These are phyloP conservation scores for Domatiomyces globalis DNA, from an alignment of 2,329 filamentous ascomycete species.

Conservation along the genomic window DNA sequence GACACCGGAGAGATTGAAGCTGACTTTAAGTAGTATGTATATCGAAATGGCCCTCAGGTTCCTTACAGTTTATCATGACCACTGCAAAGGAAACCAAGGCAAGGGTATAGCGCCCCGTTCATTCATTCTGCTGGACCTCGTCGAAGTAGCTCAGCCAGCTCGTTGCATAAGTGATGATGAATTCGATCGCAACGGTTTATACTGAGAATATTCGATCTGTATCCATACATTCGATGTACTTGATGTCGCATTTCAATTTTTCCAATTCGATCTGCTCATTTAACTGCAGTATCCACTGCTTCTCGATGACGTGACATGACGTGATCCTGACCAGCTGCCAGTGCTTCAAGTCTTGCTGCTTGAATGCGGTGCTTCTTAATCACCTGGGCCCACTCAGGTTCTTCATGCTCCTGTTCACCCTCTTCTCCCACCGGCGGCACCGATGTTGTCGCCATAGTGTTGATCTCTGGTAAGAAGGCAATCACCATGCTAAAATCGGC, in stretches of 20 bases:
- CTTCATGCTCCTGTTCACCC: constrained; percentile 55
- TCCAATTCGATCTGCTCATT: background rate
- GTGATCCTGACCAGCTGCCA: constrained; percentile 15
- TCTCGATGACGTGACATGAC: background rate
- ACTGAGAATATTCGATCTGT: background rate
- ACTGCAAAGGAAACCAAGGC: background rate
- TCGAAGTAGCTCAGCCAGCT: background rate
- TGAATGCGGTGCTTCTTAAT: constrained; percentile 19
- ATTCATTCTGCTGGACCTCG: background rate
- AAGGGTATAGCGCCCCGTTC: background rate
- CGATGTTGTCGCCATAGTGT: constrained; percentile 23
- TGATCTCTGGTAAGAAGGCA: constrained; percentile 37
- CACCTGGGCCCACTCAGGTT: constrained; percentile 17
- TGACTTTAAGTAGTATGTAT: constrained; percentile 15
- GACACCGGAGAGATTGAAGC: constrained; percentile 11
- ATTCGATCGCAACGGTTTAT: background rate
- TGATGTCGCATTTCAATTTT: background rate
- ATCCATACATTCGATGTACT: background rate
- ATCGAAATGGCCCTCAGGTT: constrained; percentile 23
- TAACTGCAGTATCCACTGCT: background rate
- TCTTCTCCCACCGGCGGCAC: constrained; percentile 27
- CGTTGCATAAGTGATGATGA: background rate
- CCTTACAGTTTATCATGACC: background rate
- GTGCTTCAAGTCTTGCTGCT: constrained; percentile 15
- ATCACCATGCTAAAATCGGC: constrained; percentile 87